Evolutionary conservation across 2,329 filamentous ascomycete species (phyloP), one percentile per base, ranked within the genome.

Genomic region (Botrytis cinerea): DNA sequence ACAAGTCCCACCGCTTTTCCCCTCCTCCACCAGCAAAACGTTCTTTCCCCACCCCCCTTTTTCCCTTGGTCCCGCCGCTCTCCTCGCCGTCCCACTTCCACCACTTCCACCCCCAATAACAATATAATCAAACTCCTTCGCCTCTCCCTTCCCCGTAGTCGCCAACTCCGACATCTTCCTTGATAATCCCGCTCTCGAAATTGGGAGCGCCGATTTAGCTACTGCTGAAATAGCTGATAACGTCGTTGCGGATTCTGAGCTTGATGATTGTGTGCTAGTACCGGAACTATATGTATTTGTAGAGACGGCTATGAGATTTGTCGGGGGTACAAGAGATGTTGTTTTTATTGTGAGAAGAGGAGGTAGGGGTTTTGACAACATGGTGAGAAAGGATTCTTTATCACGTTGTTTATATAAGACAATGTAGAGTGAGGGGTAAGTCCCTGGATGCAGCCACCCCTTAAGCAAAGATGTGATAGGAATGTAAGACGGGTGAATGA

Each of bases 41-140:
- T 86, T 87, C 74, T 83, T 83, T 28, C 83, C 83, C 79, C 87
- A 87, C 84, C 84, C 86, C 28, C 86, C 86, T 18, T 69, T 69
- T 25, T 61, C 62, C 32, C 4, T 68, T 9, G 62, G 62, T 4
- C 28, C 38, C 28, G 85, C 82, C 22, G 85, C 85, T 78, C 85
- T 81, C 74, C 85, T 83, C 63, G 83, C 84, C 71, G 85, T 84
- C 72, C 84, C 85, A 76, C 82, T 84, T 38, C 85, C 86, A 73
- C 86, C 85, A 76, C 83, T 84, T 59, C 86, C 86, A 76, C 86
- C 86, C 59, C 86, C 86, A 75, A 87, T 84, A 74, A 87, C 86
- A 71, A 87, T 86, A 76, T 85, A 87, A 77, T 87, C 86, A 79
- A 85, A 87, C 74, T 83, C 81, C 74, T 84, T 83, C 46, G 81